Evolutionary conservation across 1,139 yeast species (phyloP).

Genomic region (Nakaseomyces uthaithaninus): DNA sequence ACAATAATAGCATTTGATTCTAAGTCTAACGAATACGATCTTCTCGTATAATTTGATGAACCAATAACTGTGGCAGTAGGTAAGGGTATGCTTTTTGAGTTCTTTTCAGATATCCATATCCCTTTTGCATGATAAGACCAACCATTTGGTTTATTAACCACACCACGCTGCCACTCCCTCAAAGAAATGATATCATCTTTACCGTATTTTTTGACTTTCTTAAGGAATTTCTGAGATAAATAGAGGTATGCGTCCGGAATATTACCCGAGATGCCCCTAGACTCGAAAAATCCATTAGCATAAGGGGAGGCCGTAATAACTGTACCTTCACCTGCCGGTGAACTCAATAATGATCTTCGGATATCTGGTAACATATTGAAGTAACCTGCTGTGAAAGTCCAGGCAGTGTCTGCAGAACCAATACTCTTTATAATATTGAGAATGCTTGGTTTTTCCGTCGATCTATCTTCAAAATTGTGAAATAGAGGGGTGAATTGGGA

Average conservation of each 20-base stretch:
- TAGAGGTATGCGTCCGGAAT: conserved; percentile 84
- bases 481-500: conserved; percentile 85
- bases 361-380: conserved; percentile 83
- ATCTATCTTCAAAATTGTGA: conserved; percentile 41
- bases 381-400: conserved; percentile 96
- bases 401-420: conserved; percentile 48
- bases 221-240: conserved; percentile 62
- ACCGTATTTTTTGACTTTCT: conserved; percentile 41
- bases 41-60: conserved; percentile 83
- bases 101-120: conserved; percentile 67
- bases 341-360: conserved; percentile 48
- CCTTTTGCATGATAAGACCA: conserved; percentile 99
- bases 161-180: conserved; percentile 81
- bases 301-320: conserved; percentile 86
- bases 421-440: conserved; percentile 53
- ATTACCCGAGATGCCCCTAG: conserved; percentile 72
- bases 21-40: conserved; percentile 81
- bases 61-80: conserved; percentile 82
- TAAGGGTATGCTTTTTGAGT: conserved; percentile 34
- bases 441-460: conserved; percentile 75
- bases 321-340: conserved; percentile 50
- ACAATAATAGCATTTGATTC: conserved; percentile 79
- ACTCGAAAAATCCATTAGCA: conserved; percentile 87
- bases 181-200: conserved; percentile 46
- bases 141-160: conserved; percentile 71